A percentile compares a stretch with the other conserved stretches of the same genome.
These are phyloP conservation scores for Colletotrichum orchidophilum DNA, from an alignment of 2,329 filamentous ascomycete species.

Conservation along the genomic window DNA sequence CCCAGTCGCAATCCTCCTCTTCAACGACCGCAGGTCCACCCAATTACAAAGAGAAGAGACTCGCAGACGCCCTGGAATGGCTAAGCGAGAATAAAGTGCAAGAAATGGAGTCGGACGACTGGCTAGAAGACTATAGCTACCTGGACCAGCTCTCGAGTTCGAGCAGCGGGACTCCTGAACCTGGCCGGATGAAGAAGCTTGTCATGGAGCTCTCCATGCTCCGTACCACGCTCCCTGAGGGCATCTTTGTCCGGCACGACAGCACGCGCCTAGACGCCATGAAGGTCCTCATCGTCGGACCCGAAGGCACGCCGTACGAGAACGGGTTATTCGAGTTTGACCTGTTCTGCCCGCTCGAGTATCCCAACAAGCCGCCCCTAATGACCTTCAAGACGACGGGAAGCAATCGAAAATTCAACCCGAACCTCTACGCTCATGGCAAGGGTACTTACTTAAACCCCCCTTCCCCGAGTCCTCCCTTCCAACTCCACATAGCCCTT, in stretches of 20 bases:
- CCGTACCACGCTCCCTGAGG: slow-evolving; percentile 56
- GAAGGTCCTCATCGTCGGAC: slow-evolving; percentile 60
- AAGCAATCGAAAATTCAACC: slow-evolving; percentile 50
- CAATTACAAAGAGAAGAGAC: neutral
- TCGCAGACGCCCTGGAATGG: neutral
- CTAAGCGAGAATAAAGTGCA: neutral
- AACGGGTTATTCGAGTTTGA: slow-evolving; percentile 66
- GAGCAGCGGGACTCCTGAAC: neutral
- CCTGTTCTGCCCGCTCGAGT: slow-evolving; percentile 52
- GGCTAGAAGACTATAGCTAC: neutral
- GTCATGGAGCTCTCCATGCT: slow-evolving; percentile 56
- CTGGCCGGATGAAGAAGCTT: slow-evolving; percentile 55
- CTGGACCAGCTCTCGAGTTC: neutral
- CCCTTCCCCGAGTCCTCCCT: slow-evolving; percentile 32
- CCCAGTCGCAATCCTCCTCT: neutral
- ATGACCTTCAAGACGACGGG: slow-evolving; percentile 53
- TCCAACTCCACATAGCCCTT: neutral
- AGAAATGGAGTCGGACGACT: neutral
- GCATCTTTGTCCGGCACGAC: slow-evolving; percentile 60
- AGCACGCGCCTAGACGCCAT: slow-evolving; percentile 57
- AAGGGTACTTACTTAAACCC: slow-evolving; percentile 47
- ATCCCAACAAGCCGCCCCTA: slow-evolving; percentile 52
- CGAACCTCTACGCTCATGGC: slow-evolving; percentile 60
- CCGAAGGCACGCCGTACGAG: slow-evolving; percentile 61
- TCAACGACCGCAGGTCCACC: neutral